Conservation (phyloP, 164 flowering plant genomes). For the Paratinospora sagittata region DNA sequence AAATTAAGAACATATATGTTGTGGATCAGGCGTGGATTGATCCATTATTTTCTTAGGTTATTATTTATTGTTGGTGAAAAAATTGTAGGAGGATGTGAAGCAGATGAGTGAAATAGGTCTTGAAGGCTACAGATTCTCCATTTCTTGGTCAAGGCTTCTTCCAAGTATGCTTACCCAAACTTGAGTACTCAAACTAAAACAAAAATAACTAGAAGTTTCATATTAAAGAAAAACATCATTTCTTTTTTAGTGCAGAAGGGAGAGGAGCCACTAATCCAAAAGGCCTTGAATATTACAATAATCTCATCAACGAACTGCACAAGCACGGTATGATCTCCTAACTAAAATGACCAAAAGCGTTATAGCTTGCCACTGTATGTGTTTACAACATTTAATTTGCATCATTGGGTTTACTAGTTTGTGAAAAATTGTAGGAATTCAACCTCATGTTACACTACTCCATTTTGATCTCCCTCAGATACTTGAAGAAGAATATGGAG, state of each 20-base stretch:
- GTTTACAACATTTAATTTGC: background rate
- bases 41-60: background rate
- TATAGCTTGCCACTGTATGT: background rate
- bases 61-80: background rate
- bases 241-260: slow-evolving; percentile 25
- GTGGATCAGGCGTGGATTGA: no score
- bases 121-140: slow-evolving; percentile 50
- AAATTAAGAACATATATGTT: no score
- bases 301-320: slow-evolving; percentile 7
- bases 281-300: slow-evolving; percentile 10
- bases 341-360: no score
- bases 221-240: background rate
- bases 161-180: slow-evolving; percentile 26
- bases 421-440: slow-evolving; percentile 16
- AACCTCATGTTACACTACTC: slow-evolving; percentile 22
- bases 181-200: background rate
- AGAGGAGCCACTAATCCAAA: slow-evolving; percentile 34
- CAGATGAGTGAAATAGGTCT: slow-evolving; percentile 42
- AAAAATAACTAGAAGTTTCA: background rate
- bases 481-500: slow-evolving; percentile 25
- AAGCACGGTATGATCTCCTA: background rate
- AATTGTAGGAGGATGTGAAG: slow-evolving; percentile 48
- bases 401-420: background rate
- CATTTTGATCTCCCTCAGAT: slow-evolving; percentile 24
- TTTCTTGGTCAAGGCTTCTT: slow-evolving; percentile 49